These are phyloP conservation scores for Solanum stenotomum DNA, from an alignment of 257 asterid species.

Conservation along the genomic window DNA sequence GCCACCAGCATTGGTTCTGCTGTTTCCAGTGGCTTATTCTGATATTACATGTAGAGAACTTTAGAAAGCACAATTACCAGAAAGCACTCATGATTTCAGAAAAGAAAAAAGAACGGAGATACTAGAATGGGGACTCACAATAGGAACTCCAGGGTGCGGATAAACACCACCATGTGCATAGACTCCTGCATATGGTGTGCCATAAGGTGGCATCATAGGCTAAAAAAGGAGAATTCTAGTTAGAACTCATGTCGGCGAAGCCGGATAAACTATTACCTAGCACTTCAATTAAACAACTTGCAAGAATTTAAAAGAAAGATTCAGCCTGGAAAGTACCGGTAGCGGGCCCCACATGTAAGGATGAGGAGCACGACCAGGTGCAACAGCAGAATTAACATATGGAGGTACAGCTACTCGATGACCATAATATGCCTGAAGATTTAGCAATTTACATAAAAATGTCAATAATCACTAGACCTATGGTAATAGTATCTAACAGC, in stretches of 20 bases:
- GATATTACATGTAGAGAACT: not conserved
- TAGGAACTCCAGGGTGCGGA: constrained; percentile 74
- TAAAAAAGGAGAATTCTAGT: constrained; percentile 11
- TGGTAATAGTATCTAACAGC: not conserved
- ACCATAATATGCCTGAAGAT: constrained; percentile 77
- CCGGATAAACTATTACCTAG: not conserved
- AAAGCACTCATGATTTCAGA: not conserved
- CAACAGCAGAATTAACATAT: constrained; percentile 60
- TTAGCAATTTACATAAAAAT: not conserved
- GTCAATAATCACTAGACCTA: not conserved
- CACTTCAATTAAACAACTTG: not conserved
- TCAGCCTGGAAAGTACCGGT: constrained; percentile 43
- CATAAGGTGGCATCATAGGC: constrained; percentile 91
- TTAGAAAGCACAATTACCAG: not conserved
- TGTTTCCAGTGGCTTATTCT: not conserved
- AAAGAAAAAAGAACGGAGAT: not conserved
- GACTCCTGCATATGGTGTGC: constrained; percentile 73
- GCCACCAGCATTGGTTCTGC: not conserved
- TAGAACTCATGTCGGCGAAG: not conserved
- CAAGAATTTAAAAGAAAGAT: not conserved
- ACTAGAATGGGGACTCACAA: constrained; percentile 34
- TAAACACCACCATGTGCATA: constrained; percentile 79
- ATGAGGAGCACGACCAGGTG: constrained; percentile 67
- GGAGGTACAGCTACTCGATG: constrained; percentile 91
- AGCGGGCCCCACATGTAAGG: constrained; percentile 88